These are phyloP conservation scores for Bryum argenteum DNA, from an alignment of 225 moss, liverwort and hornwort species.

Conservation along the genomic window DNA sequence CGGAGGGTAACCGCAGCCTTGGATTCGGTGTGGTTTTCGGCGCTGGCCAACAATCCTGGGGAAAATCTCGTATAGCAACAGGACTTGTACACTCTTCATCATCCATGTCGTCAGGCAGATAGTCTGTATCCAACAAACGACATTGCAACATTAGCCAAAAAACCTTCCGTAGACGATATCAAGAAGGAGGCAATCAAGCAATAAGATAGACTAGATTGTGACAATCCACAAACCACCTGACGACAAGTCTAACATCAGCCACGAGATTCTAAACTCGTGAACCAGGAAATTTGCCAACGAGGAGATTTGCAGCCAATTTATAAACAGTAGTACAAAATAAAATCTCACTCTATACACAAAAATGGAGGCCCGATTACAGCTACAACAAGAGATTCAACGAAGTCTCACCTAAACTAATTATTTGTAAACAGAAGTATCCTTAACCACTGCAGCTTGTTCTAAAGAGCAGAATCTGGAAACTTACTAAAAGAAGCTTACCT, in stretches of 20 bases:
- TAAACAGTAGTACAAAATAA: not conserved
- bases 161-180: no score
- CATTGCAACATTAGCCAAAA: not conserved
- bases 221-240: not conserved
- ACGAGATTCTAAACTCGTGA: not conserved
- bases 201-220: not conserved
- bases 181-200: not conserved
- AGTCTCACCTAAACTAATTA: not conserved
- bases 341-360: not conserved
- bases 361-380: not conserved
- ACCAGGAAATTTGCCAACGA: not conserved
- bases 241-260: not conserved
- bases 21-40: not conserved
- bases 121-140: no score
- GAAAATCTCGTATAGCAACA: constrained; percentile 1
- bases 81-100: not conserved
- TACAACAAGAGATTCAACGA: no score
- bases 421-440: no score
- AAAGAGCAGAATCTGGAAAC: no score
- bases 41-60: not conserved
- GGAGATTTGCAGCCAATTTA: no score
- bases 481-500: no score
- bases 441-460: no score
- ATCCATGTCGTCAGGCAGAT: not conserved
- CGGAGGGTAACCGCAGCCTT: not conserved